These are phyloP conservation scores for Dimargaris verticillata DNA, from an alignment of 192 early-diverging fungal species.

Conservation along the genomic window DNA sequence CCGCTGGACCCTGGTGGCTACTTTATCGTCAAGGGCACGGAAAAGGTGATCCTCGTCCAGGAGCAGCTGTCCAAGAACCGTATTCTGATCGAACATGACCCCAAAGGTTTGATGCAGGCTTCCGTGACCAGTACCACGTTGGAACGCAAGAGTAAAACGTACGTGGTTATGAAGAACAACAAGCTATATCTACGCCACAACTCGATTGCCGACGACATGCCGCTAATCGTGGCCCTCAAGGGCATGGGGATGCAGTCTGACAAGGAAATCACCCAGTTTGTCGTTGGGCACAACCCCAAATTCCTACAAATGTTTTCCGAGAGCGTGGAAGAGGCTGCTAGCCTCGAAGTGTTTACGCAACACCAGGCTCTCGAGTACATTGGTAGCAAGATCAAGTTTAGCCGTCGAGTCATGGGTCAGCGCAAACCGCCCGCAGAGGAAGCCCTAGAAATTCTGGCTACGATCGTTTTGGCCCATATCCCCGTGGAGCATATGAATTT, in stretches of 20 bases:
- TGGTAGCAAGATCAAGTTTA: slow-evolving; percentile 57
- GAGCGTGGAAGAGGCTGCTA: slow-evolving; percentile 70
- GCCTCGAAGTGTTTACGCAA: slow-evolving; percentile 69
- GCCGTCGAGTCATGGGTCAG: slow-evolving; percentile 30
- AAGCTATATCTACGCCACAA: slow-evolving; percentile 80
- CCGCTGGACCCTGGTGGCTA: slow-evolving; percentile 96
- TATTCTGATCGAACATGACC: slow-evolving; percentile 84
- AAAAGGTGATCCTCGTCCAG: slow-evolving; percentile 96
- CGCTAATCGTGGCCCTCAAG: slow-evolving; percentile 75
- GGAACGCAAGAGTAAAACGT: slow-evolving; percentile 86
- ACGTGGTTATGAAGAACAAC: slow-evolving; percentile 47
- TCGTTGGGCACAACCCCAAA: slow-evolving; percentile 72
- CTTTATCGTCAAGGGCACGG: slow-evolving; percentile 88
- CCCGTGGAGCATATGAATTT: slow-evolving; percentile 79
- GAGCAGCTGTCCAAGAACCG: slow-evolving; percentile 98
- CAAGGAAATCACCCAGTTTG: slow-evolving; percentile 83
- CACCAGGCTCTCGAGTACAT: slow-evolving; percentile 81
- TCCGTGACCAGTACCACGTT: slow-evolving; percentile 80
- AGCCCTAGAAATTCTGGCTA: slow-evolving; percentile 70
- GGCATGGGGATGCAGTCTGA: slow-evolving; percentile 91
- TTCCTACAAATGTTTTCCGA: slow-evolving; percentile 70
- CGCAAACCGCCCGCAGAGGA: slow-evolving; percentile 57
- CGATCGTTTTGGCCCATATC: slow-evolving; percentile 76
- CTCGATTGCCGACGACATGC: slow-evolving; percentile 70
- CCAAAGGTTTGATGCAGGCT: slow-evolving; percentile 63